phyloP scores from a whole-genome alignment of 768 basidiomycete genomes.

The Chalciporus pseudorubinellus region DNA sequence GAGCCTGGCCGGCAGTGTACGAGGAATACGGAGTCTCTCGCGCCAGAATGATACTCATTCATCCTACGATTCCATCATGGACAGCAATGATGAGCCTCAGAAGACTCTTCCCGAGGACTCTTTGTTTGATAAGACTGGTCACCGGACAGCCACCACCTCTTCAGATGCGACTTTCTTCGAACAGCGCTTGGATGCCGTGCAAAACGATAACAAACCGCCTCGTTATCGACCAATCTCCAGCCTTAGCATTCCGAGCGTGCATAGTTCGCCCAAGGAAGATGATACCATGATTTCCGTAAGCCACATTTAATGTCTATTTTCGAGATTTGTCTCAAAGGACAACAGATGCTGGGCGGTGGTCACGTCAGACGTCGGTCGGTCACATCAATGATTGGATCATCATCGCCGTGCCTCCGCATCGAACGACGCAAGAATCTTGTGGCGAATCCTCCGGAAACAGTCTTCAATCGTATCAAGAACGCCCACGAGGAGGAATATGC shows the following conservation, averaged over 20 bases:
- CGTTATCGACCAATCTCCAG: conserved; percentile 67
- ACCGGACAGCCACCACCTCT: conserved; percentile 45
- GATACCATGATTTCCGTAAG: conserved; percentile 81
- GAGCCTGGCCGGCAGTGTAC: conserved; percentile 29
- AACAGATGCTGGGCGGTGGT: conserved; percentile 77
- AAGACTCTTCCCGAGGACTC: conserved; percentile 42
- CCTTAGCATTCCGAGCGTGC: conserved; percentile 47
- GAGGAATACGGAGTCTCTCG: conserved; percentile 9
- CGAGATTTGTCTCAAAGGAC: conserved; percentile 1
- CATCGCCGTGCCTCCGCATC: conserved; percentile 64
- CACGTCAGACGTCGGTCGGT: conserved; percentile 68
- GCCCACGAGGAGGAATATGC: conserved; percentile 15
- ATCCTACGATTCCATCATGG: conserved; percentile 68
- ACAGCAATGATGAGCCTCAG: conserved; percentile 43
- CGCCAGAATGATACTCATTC: conserved; percentile 33
- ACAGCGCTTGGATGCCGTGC: conserved; percentile 38
- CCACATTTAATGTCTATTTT: conserved; percentile 1
- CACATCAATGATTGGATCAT: conserved; percentile 61
- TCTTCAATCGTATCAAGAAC: conserved; percentile 38
- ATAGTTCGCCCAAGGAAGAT: conserved; percentile 60
- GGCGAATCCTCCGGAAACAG: conserved; percentile 24
- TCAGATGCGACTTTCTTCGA: conserved; percentile 61
- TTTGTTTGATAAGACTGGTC: conserved; percentile 61
- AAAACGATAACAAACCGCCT: conserved; percentile 39
- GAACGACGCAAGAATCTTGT: conserved; percentile 58